phyloP scores from a whole-genome alignment of 2,329 filamentous ascomycete species.

The Scytalidium sp. region DNA sequence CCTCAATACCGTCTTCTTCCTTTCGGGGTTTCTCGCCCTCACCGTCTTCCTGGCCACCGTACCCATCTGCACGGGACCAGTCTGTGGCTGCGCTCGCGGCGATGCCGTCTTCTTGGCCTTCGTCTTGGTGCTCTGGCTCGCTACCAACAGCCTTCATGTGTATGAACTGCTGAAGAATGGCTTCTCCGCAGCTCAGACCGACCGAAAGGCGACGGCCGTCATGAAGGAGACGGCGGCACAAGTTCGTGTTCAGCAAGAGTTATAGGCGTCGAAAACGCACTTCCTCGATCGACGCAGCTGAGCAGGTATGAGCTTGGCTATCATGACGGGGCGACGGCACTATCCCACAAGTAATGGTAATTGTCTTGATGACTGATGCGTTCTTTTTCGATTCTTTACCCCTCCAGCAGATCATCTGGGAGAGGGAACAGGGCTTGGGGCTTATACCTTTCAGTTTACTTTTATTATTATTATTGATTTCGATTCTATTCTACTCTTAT shows the following conservation, averaged over 20 bases:
- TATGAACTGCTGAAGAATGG: constrained; percentile 46
- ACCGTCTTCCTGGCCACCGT: constrained; percentile 54
- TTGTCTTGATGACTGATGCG: not conserved
- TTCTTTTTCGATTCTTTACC: not conserved
- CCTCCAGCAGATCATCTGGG: not conserved
- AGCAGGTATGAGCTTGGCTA: not conserved
- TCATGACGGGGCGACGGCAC: not conserved
- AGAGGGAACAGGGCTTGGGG: not conserved
- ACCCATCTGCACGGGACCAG: constrained; percentile 53
- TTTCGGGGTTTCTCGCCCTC: constrained; percentile 57
- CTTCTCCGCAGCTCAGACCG: constrained; percentile 23
- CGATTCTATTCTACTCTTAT: too few relatives aligned
- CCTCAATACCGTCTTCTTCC: constrained; percentile 54
- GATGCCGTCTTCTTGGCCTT: constrained; percentile 52
- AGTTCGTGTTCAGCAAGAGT: not conserved
- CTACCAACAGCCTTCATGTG: constrained; percentile 42
- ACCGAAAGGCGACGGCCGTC: constrained; percentile 19
- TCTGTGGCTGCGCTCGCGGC: constrained; percentile 54
- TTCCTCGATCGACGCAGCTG: not conserved
- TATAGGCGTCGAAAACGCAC: not conserved
- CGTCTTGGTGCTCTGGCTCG: constrained; percentile 52
- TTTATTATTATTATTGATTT: too few relatives aligned
- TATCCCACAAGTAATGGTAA: not conserved
- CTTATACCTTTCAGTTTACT: too few relatives aligned
- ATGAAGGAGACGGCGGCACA: constrained; percentile 21